Conservation (phyloP, 2,329 filamentous ascomycete species). For the Mycosphaerella arachidis region DNA sequence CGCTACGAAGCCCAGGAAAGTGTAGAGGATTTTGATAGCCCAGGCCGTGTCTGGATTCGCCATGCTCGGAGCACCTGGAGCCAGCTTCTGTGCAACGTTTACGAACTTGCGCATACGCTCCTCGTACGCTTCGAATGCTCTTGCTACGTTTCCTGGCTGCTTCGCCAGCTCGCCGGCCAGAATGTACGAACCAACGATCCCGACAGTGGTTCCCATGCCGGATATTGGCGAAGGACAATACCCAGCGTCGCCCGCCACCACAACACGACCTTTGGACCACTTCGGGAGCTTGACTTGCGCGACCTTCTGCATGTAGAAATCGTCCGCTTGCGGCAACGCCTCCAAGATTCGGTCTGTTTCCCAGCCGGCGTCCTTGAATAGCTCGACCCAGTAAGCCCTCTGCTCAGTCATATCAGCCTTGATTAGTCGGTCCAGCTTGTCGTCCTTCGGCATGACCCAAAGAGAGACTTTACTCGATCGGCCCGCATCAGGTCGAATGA, state of each 20-base stretch:
- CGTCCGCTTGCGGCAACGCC: slow-evolving; percentile 35
- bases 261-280: slow-evolving; percentile 26
- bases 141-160: slow-evolving; percentile 9
- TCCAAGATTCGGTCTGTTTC: slow-evolving; percentile 22
- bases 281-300: slow-evolving; percentile 27
- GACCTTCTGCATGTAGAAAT: slow-evolving; percentile 27
- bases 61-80: slow-evolving; percentile 27
- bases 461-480: slow-evolving; percentile 11
- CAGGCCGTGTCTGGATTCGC: slow-evolving; percentile 25
- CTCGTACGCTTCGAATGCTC: slow-evolving; percentile 29
- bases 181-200: slow-evolving; percentile 29
- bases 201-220: slow-evolving; percentile 32
- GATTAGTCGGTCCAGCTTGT: slow-evolving; percentile 14
- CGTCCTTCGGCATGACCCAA: slow-evolving; percentile 19
- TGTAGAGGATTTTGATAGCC: slow-evolving; percentile 21
- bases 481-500: slow-evolving; percentile 24
- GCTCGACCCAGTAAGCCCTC: slow-evolving; percentile 19
- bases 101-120: slow-evolving; percentile 25
- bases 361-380: slow-evolving; percentile 27
- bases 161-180: slow-evolving; percentile 28
- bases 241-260: slow-evolving; percentile 29
- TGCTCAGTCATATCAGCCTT: slow-evolving; percentile 15
- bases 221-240: slow-evolving; percentile 28
- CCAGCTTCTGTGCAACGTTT: slow-evolving; percentile 26
- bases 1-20: slow-evolving; percentile 7